A percentile compares a stretch with the other conserved stretches of the same genome.
Conservation (phyloP, 1,139 yeast species). For the Blastobotrys aristatus region DNA sequence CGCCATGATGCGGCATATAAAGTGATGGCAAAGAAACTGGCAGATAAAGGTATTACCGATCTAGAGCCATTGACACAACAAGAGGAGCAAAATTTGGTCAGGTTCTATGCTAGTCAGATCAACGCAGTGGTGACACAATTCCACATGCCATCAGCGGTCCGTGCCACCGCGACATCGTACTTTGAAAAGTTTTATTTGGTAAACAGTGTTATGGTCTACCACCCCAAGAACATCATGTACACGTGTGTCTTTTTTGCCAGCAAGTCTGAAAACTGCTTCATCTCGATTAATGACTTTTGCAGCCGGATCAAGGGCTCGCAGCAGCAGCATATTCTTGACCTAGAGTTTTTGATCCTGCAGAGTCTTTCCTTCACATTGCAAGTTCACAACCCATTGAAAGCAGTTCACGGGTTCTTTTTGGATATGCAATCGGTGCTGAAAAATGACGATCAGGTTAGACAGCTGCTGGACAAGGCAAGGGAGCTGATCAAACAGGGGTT, state of each 20-base stretch:
- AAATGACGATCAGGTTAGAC: constrained; percentile 27
- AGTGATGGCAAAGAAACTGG: constrained; percentile 35
- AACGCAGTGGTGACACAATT: constrained; percentile 54
- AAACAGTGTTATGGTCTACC: constrained; percentile 78
- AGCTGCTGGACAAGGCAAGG: constrained; percentile 61
- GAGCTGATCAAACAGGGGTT: constrained; percentile 58
- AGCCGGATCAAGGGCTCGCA: constrained; percentile 60
- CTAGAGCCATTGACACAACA: constrained; percentile 38
- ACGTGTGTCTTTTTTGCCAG: constrained; percentile 91
- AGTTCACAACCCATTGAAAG: constrained; percentile 84
- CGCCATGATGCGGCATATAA: constrained; percentile 53
- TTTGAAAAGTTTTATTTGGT: constrained; percentile 74
- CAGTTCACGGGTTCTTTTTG: constrained; percentile 86
- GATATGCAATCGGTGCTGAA: constrained; percentile 65
- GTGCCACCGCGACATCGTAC: constrained; percentile 82
- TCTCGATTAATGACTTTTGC: constrained; percentile 78
- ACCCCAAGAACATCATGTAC: constrained; percentile 73
- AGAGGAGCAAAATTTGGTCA: constrained; percentile 66
- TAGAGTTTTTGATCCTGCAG: constrained; percentile 73
- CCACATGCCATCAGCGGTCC: constrained; percentile 58
- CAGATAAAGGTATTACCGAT: constrained; percentile 32
- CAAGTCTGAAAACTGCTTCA: constrained; percentile 85
- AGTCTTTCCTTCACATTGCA: constrained; percentile 71
- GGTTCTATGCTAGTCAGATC: constrained; percentile 67
- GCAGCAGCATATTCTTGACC: constrained; percentile 59